Evolutionary conservation across 306 rosid species (phyloP), one percentile per base, ranked within the genome.

Genomic region (Ochetophila trinervis): DNA sequence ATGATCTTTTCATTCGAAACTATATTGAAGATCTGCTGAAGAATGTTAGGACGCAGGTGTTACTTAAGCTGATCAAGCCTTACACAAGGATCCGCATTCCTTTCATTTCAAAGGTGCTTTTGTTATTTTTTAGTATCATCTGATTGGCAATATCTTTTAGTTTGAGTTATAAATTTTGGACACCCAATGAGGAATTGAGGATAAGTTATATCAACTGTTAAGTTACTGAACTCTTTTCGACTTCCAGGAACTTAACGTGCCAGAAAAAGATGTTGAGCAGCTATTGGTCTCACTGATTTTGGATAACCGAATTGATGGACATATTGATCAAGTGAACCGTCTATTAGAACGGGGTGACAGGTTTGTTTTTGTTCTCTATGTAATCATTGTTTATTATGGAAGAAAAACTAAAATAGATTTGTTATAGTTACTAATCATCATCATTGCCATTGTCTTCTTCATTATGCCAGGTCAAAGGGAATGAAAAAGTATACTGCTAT

Each of bases 21-120:
- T 93, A 93, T 71, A 93, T 93, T 57, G 99, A 93, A 81, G 99
- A 93, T 83, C 82, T 93, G 70, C 78, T 93, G 76, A 93, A 93
- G 87, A 93, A 93, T 80, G 88, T 93, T 48, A 87, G 99, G 77
- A 93, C 99, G 14, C 99, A 93, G 74, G 99, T 93, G 84, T 67
- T 93, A 77, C 96, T 93, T 58, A 93, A 93, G 82, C 96, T 93
- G 49, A 93, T 93, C 86, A 90, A 90, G 73, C 99, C 97, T 12
- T 93, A 93, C 74, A 93, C 99, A 59, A 90, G 97, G 82, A 93
- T 93, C 69, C 80, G 91, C 71, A 93, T 93, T 67, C 99, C 99
- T 12, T 93, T 93, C 71, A 93, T 93, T 79, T 93, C 99, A 32
- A 83, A 90, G 97, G 97, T 93, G 45, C 45, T 12, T 8, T 40